Base-by-base conservation (phyloP, 192 early-diverging fungal species). In the Obelidium mucronatum region DNA sequence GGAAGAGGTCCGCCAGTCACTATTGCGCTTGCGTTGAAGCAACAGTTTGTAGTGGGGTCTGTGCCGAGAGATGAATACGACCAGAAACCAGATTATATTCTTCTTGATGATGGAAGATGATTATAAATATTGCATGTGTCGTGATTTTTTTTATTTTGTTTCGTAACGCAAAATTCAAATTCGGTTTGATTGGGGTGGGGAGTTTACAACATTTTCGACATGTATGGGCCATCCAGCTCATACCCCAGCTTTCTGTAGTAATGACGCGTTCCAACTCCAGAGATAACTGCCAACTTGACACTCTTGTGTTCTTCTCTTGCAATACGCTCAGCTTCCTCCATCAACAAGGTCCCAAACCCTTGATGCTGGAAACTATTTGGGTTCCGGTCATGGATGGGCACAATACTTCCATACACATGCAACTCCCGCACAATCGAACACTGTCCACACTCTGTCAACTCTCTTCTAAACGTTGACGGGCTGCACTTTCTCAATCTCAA, bases 251-350 rank as follows among this genome's bases (percentile, higher is more conserved):
- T 98, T 24, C 93, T 91, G 80, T 99, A 99, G 80, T 99, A 99
- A 76, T 98, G 92, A 51, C 98, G 86, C 13, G 97, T 98, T 22
- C 98, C 98, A 3, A 99, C 94, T 33, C 98, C 97, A 71, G 95
- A 93, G 79, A 99, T 99, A 36, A 99, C 97, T 13, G 93, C 92
- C 51, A 99, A 76, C 79, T 99, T 99, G 48, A 91, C 88, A 78
- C 92, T 94, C 33, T 94, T 94, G 78, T 99, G 98, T 82, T 99
- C 98, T 62, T 98, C 96, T 52, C 93, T 85, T 15, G 98, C 96
- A 84, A 99, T 99, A 30, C 98, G 80, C 86, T 98, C 98, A 1
- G 98, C 98, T 82, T 99, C 98, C 73, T 99, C 98, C 98, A 99
- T 99, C 65, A 99, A 78, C 81, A 99, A 80, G 1, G 97, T 97